Evolutionary conservation across 2,329 filamentous ascomycete species (phyloP), one percentile per base, ranked within the genome.

Genomic region (Clonostachys byssicola): DNA sequence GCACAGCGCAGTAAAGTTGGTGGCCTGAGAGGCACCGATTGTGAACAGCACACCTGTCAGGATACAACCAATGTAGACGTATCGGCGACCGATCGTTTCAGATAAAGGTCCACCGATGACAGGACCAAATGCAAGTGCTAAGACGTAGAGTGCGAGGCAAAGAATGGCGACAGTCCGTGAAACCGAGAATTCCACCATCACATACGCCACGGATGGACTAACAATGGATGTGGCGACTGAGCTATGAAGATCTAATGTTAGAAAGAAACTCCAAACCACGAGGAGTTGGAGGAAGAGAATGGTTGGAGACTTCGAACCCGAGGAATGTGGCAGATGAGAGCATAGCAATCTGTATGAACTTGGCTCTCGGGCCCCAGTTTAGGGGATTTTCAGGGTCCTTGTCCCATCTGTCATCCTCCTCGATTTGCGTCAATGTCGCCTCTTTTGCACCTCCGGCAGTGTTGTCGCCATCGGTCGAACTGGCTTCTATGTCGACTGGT

Each of bases 51-150:
- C 70, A 4, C 75, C 78, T 0, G 79, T 53, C 0, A 73, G 70
- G 2, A 74, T 59, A 0, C 68, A 68, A 2, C 65, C 53, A 2
- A 74, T 46, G 57, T 81, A 84, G 20, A 84, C 70, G 3, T 72
- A 63, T 17, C 72, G 67, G 2, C 83, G 68, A 3, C 83, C 83
- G 34, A 77, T 63, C 0, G 70, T 74, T 56, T 86, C 83, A 42
- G 76, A 81, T 1, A 84, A 55, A 0, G 81, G 82, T 0, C 81
- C 80, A 10, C 77, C 77, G 14, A 83, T 51, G 44, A 85, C 63
- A 7, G 83, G 83, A 0, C 82, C 83, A 14, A 84, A 66, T 5
- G 68, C 79, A 1, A 86, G 69, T 1, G 81, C 82, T 9, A 85
- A 62, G 7, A 81, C 74, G 58, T 83, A 87, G 5, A 83, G 59